Evolutionary conservation across 202 grass and related monocot genomes (phyloP).

Genomic region (Elaeis oleifera): DNA sequence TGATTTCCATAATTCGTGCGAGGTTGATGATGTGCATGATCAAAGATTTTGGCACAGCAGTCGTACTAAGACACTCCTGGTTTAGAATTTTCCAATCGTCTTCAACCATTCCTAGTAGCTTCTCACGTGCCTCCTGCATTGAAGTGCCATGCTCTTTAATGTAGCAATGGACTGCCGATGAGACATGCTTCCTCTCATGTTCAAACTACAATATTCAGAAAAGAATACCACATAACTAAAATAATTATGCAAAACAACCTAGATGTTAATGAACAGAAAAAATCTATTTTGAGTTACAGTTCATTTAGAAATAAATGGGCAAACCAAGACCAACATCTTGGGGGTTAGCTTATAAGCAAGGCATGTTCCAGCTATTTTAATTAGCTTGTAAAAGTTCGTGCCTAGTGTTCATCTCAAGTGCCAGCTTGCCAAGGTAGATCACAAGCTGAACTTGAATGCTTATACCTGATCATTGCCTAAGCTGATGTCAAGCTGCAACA

Average conservation of each 20-base stretch:
- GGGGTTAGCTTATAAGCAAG: too few relatives aligned
- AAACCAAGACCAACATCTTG: too few relatives aligned
- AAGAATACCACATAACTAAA: not conserved
- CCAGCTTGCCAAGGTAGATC: too few relatives aligned
- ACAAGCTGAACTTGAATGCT: too few relatives aligned
- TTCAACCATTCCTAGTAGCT: conserved; percentile 18
- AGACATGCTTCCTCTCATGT: not conserved
- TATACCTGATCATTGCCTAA: too few relatives aligned
- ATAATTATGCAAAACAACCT: conserved; percentile 7
- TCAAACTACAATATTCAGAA: not conserved
- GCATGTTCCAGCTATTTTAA: too few relatives aligned
- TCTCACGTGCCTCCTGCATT: conserved; percentile 4
- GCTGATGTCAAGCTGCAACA: too few relatives aligned
- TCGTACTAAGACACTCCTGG: not conserved
- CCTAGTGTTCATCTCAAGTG: too few relatives aligned
- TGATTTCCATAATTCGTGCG: not conserved
- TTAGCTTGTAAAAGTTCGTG: too few relatives aligned
- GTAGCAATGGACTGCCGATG: conserved; percentile 15
- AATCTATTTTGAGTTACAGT: too few relatives aligned
- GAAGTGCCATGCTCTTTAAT: conserved; percentile 1
- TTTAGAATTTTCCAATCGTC: conserved; percentile 27
- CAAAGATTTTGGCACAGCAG: not conserved
- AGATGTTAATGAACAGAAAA: not conserved
- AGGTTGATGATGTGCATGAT: conserved; percentile 1
- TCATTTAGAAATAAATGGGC: too few relatives aligned